Evolutionary conservation across 2,329 filamentous ascomycete genomes (phyloP).

Genomic region (Aspergillaceae sp.): DNA sequence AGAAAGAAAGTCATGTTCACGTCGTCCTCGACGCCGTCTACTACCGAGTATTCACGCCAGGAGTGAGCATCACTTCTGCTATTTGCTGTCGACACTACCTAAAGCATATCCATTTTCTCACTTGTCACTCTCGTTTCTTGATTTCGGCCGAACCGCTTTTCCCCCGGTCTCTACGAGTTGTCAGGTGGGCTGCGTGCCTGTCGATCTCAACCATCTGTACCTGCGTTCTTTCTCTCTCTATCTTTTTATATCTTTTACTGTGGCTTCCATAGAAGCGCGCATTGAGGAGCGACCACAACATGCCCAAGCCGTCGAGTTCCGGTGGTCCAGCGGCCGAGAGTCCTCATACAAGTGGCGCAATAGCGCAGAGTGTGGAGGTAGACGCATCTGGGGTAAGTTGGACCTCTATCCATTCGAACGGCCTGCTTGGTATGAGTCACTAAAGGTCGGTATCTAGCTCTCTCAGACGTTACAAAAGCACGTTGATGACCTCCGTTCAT

Average conservation of each 20-base stretch:
- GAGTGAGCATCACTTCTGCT: background rate
- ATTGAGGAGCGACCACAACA: background rate
- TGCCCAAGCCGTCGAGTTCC: background rate
- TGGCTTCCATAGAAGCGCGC: too few relatives aligned
- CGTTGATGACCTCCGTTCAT: conserved; percentile 51
- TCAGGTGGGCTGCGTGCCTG: background rate
- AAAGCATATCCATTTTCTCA: background rate
- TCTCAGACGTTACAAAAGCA: conserved; percentile 42
- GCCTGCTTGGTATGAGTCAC: background rate
- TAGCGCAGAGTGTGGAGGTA: conserved; percentile 4
- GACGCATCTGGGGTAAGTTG: conserved; percentile 26
- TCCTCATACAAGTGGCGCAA: conserved; percentile 4
- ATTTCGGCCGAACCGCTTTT: background rate
- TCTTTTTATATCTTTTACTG: too few relatives aligned
- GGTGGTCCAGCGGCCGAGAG: conserved; percentile 5
- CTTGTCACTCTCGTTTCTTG: background rate
- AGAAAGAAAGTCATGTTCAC: conserved; percentile 10
- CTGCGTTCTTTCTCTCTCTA: too few relatives aligned
- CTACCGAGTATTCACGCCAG: background rate
- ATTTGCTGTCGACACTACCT: background rate
- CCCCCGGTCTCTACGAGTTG: background rate
- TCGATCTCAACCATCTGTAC: background rate
- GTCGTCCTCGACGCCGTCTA: conserved; percentile 1
- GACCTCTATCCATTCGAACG: background rate
- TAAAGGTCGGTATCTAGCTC: conserved; percentile 21